A percentile compares a stretch with the other conserved stretches of the same genome.
These are phyloP conservation scores for Dovyalis caffra DNA, from an alignment of 345 rosid species.

Conservation along the genomic window DNA sequence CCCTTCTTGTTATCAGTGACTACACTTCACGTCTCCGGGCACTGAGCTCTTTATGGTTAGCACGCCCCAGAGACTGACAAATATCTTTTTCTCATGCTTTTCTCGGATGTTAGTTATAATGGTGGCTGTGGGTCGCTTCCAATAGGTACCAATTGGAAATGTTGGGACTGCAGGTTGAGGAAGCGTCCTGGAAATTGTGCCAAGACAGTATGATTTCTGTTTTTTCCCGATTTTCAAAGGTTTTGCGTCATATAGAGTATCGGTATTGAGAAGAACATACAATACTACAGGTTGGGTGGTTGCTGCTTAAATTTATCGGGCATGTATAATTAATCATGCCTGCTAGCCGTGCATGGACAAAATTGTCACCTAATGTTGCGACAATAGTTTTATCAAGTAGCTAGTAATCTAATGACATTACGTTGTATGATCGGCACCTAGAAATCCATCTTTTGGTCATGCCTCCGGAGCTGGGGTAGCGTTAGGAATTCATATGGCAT, in stretches of 20 bases:
- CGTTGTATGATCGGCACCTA: neutral
- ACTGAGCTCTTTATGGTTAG: constrained; percentile 93
- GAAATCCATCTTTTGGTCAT: constrained; percentile 5
- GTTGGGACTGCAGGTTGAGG: neutral
- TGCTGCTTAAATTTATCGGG: constrained; percentile 9
- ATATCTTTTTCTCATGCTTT: too few relatives aligned
- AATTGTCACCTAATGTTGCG: neutral
- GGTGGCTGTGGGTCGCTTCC: neutral
- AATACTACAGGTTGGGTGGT: neutral
- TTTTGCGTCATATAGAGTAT: neutral
- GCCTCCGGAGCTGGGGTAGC: neutral
- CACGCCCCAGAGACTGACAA: constrained; percentile 66
- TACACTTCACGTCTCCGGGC: constrained; percentile 80
- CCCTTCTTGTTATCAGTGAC: constrained; percentile 76
- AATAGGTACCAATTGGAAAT: neutral
- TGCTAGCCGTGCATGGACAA: neutral
- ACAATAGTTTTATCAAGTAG: neutral
- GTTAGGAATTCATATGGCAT: neutral
- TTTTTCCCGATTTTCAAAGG: neutral
- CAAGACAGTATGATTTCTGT: neutral
- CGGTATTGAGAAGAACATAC: neutral
- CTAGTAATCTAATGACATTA: neutral
- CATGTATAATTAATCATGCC: neutral
- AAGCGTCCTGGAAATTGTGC: neutral
- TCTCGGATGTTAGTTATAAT: too few relatives aligned